These are phyloP conservation scores for Hysterium pulicare DNA, from an alignment of 2,329 filamentous ascomycete species.

Conservation along the genomic window DNA sequence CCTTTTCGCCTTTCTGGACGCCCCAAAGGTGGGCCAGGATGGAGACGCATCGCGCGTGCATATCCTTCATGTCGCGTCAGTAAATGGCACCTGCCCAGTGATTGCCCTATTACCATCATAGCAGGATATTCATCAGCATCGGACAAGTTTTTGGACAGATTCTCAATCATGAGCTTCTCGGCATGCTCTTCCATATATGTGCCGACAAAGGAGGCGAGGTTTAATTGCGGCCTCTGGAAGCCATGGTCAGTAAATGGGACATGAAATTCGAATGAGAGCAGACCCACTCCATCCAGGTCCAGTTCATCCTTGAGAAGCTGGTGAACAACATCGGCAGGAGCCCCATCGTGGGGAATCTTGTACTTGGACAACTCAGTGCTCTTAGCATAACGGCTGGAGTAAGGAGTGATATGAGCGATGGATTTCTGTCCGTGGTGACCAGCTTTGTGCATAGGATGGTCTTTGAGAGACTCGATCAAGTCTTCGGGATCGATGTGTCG, in stretches of 20 bases:
- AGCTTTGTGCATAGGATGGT: slow-evolving; percentile 41
- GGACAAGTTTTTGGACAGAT: slow-evolving; percentile 68
- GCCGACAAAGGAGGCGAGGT: slow-evolving; percentile 65
- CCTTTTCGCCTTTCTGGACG: slow-evolving; percentile 58
- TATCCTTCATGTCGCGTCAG: slow-evolving; percentile 42
- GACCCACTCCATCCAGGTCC: slow-evolving; percentile 31
- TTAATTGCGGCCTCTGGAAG: slow-evolving; percentile 65
- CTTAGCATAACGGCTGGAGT: slow-evolving; percentile 56
- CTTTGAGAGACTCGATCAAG: slow-evolving; percentile 52
- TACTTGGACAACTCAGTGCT: slow-evolving; percentile 58
- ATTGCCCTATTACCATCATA: slow-evolving; percentile 26
- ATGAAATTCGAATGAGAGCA: background rate
- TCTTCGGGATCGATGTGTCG: slow-evolving; percentile 52
- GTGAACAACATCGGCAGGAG: slow-evolving; percentile 61
- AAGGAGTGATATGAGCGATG: slow-evolving; percentile 54
- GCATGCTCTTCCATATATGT: slow-evolving; percentile 70
- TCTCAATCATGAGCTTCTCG: slow-evolving; percentile 63
- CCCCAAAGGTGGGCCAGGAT: slow-evolving; percentile 68
- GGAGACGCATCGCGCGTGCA: slow-evolving; percentile 65
- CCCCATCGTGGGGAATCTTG: slow-evolving; percentile 55
- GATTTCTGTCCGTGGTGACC: slow-evolving; percentile 32
- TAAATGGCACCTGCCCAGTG: no score
- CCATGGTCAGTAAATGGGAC: slow-evolving; percentile 47
- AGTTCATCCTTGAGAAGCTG: slow-evolving; percentile 53
- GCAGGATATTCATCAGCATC: slow-evolving; percentile 54